Conservation (phyloP, 2,329 filamentous ascomycete genomes). For the Aspergillus viridinutans region DNA sequence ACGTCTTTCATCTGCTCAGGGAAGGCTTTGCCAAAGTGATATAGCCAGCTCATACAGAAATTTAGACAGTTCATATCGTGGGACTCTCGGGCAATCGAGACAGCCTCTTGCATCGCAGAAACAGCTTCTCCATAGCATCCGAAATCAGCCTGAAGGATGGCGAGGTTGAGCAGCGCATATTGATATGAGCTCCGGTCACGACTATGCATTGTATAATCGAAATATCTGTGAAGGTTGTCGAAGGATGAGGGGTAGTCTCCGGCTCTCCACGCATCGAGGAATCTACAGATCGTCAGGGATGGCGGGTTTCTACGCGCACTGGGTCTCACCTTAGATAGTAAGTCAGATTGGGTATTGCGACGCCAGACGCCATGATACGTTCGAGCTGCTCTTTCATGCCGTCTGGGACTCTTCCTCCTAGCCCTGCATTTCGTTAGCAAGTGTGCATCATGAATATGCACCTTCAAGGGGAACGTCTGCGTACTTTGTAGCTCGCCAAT, state of each 20-base stretch:
- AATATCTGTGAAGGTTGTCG: slow-evolving; percentile 88
- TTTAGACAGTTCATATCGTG: slow-evolving; percentile 90
- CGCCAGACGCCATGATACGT: slow-evolving; percentile 62
- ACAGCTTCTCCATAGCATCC: slow-evolving; percentile 85
- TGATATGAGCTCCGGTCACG: slow-evolving; percentile 84
- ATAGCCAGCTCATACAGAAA: slow-evolving; percentile 92
- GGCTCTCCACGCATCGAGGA: slow-evolving; percentile 86
- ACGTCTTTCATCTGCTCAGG: slow-evolving; percentile 68
- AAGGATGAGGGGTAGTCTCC: slow-evolving; percentile 88
- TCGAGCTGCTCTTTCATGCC: slow-evolving; percentile 69
- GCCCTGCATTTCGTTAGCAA: slow-evolving; percentile 48
- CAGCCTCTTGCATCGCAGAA: slow-evolving; percentile 90
- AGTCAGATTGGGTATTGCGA: slow-evolving; percentile 65
- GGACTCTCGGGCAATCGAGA: slow-evolving; percentile 90
- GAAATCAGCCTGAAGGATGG: slow-evolving; percentile 91
- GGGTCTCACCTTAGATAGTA: slow-evolving; percentile 65
- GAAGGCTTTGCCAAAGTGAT: slow-evolving; percentile 86
- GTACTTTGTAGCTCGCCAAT: slow-evolving; percentile 80
- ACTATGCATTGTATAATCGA: slow-evolving; percentile 91
- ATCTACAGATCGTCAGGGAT: slow-evolving; percentile 48
- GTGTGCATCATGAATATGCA: neutral
- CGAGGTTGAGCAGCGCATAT: slow-evolving; percentile 88
- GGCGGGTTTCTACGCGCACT: neutral
- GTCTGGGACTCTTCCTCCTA: slow-evolving; percentile 72
- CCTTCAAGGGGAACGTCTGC: slow-evolving; percentile 19